Percentiles rank a stretch among this genome's conserved stretches.
Evolutionary conservation across 495 filamentous ascomycete genomes (phyloP).

Genomic region (Chaetomium cochliodes): DNA sequence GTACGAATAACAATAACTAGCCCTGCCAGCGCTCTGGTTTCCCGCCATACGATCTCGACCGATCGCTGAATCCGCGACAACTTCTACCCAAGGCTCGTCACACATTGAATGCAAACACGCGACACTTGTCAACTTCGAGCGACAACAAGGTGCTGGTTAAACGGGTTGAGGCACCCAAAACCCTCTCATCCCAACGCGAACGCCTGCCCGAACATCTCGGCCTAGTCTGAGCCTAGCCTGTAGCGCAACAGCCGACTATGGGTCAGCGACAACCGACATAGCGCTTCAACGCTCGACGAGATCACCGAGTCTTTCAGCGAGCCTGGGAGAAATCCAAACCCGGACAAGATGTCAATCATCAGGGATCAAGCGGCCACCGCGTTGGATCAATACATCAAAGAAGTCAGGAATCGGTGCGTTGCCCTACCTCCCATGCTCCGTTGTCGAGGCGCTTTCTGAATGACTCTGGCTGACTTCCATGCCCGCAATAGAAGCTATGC

Average conservation of each 20-base stretch:
- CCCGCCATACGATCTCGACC: neutral
- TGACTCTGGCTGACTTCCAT: slow-evolving; percentile 17
- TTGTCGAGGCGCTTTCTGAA: neutral
- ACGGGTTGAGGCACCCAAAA: neutral
- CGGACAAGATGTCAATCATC: slow-evolving; percentile 34
- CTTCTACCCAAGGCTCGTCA: neutral
- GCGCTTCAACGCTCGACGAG: slow-evolving; percentile 29
- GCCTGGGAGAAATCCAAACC: slow-evolving; percentile 7
- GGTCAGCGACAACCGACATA: slow-evolving; percentile 30
- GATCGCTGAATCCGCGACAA: neutral
- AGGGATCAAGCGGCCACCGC: slow-evolving; percentile 34
- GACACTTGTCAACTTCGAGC: neutral
- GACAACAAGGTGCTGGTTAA: neutral
- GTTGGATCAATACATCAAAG: slow-evolving; percentile 37
- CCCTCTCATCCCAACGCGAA: neutral
- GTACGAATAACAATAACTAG: neutral
- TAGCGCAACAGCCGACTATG: slow-evolving; percentile 32
- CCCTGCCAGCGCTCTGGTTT: neutral
- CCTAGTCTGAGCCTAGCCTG: neutral
- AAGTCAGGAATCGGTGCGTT: slow-evolving; percentile 37
- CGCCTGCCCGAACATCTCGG: neutral
- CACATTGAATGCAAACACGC: neutral
- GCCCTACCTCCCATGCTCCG: neutral
- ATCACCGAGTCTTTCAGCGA: slow-evolving; percentile 23
- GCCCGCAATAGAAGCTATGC: slow-evolving; percentile 22